Percentiles rank a stretch among this genome's conserved stretches.
phyloP scores from a whole-genome alignment of 1,284 basidiomycete species.

The Salmacisia buchloeana region DNA sequence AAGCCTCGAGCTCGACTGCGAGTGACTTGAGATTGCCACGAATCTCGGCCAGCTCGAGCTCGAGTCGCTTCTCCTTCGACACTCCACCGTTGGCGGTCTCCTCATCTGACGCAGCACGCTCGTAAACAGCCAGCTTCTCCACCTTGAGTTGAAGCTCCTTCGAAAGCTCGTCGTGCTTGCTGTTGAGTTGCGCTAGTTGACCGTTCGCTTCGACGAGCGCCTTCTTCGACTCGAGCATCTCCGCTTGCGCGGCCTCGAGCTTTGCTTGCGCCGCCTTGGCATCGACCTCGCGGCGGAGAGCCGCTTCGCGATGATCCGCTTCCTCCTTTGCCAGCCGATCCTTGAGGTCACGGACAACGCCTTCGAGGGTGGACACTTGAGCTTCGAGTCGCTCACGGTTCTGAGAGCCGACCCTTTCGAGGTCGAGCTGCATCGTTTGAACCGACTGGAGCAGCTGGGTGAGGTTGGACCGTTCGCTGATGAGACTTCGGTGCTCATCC shows the following conservation, averaged over 20 bases:
- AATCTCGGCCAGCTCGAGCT: slow-evolving; percentile 67
- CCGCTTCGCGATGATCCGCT: slow-evolving; percentile 66
- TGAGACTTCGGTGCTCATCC: slow-evolving; percentile 74
- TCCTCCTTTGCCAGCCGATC: slow-evolving; percentile 71
- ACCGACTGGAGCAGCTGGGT: slow-evolving; percentile 80
- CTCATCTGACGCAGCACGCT: slow-evolving; percentile 57
- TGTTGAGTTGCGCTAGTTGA: slow-evolving; percentile 71
- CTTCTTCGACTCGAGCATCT: slow-evolving; percentile 68
- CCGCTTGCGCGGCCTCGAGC: slow-evolving; percentile 67
- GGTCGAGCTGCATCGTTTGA: slow-evolving; percentile 79
- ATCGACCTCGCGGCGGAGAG: slow-evolving; percentile 75
- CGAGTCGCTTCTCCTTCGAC: slow-evolving; percentile 69
- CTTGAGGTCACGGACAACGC: slow-evolving; percentile 65
- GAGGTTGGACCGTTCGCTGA: slow-evolving; percentile 73
- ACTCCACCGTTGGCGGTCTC: slow-evolving; percentile 38
- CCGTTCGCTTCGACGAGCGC: slow-evolving; percentile 69
- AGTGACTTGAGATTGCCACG: slow-evolving; percentile 45
- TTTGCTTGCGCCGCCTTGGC: slow-evolving; percentile 67
- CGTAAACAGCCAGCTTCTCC: slow-evolving; percentile 80
- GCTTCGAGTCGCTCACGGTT: slow-evolving; percentile 72
- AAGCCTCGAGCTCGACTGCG: slow-evolving; percentile 39
- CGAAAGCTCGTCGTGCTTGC: slow-evolving; percentile 66
- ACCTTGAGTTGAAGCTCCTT: slow-evolving; percentile 69
- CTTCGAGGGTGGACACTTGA: slow-evolving; percentile 64
- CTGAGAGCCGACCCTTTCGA: slow-evolving; percentile 73